These are phyloP conservation scores for Saturnispora sekii DNA, from an alignment of 805 yeast species.

Conservation along the genomic window DNA sequence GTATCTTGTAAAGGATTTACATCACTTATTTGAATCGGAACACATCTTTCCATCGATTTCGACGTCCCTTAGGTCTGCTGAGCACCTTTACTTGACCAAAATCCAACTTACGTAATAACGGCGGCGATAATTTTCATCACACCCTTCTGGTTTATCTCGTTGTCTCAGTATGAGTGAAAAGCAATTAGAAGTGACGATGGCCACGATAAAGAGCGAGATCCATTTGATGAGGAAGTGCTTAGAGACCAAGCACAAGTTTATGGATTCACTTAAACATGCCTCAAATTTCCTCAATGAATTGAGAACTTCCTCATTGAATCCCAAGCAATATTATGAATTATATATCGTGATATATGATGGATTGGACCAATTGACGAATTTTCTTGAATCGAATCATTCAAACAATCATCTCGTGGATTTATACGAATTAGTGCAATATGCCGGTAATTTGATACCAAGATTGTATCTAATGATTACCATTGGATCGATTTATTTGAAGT, in stretches of 20 bases:
- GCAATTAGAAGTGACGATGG: conserved; percentile 35
- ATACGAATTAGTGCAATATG: conserved; percentile 90
- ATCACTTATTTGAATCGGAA: too few species aligned
- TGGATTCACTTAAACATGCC: conserved; percentile 85
- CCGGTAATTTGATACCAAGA: conserved; percentile 88
- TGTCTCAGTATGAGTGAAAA: neutral
- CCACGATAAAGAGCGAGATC: conserved; percentile 58
- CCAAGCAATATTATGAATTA: conserved; percentile 89
- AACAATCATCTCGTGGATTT: conserved; percentile 74
- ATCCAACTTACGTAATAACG: too few species aligned
- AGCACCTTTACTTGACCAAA: too few species aligned
- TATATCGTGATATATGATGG: conserved; percentile 82
- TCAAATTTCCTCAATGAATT: conserved; percentile 74
- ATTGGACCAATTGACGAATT: conserved; percentile 54
- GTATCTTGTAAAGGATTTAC: too few species aligned
- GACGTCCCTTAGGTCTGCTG: too few species aligned
- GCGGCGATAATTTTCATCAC: too few species aligned
- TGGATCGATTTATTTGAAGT: conserved; percentile 79
- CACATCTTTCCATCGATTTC: too few species aligned
- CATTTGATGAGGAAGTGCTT: conserved; percentile 68
- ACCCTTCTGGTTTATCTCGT: too few species aligned
- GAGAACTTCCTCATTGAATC: conserved; percentile 64
- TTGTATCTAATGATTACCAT: conserved; percentile 91
- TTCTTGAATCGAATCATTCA: conserved; percentile 58
- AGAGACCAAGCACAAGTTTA: conserved; percentile 51